Percentiles rank a stretch among this genome's conserved stretches.
Conservation (phyloP, 164 flowering plant species). For the Aristolochia contorta region DNA sequence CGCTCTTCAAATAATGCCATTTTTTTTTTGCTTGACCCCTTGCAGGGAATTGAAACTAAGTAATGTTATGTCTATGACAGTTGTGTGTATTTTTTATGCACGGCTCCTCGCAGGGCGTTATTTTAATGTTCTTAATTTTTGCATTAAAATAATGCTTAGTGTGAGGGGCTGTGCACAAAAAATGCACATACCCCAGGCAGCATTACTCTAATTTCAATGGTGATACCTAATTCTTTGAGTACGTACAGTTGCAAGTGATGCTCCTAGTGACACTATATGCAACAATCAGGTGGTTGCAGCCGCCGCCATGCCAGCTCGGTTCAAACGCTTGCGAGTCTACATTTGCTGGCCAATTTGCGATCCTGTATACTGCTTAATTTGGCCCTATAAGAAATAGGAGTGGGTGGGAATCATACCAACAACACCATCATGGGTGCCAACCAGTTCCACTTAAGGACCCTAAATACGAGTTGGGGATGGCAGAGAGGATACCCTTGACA, state of each 20-base stretch:
- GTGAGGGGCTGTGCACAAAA: too few species aligned
- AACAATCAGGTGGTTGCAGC: slow-evolving; percentile 26
- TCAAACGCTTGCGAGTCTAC: slow-evolving; percentile 6
- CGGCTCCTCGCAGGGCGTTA: too few species aligned
- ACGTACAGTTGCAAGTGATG: slow-evolving; percentile 32
- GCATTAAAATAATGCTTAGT: too few species aligned
- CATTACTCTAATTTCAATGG: slow-evolving; percentile 1
- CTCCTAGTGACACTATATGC: slow-evolving; percentile 32
- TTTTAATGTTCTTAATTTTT: too few species aligned
- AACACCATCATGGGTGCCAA: slow-evolving; percentile 37
- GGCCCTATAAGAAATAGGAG: slow-evolving; percentile 20
- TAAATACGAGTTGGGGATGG: slow-evolving; percentile 30
- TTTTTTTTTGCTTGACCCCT: too few species aligned
- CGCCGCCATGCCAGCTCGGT: slow-evolving; percentile 20
- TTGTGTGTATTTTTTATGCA: too few species aligned
- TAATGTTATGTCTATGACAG: too few species aligned
- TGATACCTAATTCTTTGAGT: too few species aligned
- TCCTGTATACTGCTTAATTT: slow-evolving; percentile 20
- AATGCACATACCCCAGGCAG: too few species aligned
- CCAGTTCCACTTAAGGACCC: slow-evolving; percentile 27
- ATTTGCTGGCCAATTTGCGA: slow-evolving; percentile 16
- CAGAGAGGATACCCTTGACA: too few species aligned
- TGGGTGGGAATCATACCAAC: slow-evolving; percentile 32
- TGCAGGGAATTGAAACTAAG: too few species aligned
- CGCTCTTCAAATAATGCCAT: too few species aligned